Evolutionary conservation across 2,329 filamentous ascomycete species (phyloP).

Genomic region (Hirsutella minnesotensis): DNA sequence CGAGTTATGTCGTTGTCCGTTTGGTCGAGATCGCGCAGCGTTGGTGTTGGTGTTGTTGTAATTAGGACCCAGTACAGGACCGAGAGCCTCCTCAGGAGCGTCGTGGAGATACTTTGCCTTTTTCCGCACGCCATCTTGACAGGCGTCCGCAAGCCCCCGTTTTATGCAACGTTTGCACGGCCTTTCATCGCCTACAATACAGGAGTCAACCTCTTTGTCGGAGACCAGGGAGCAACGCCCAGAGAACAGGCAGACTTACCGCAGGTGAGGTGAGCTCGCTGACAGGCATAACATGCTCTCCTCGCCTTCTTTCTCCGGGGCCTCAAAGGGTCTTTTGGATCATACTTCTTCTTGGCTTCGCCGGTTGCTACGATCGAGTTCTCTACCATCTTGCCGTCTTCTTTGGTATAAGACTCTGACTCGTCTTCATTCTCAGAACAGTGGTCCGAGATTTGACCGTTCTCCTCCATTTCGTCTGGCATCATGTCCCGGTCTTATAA

Average conservation of each 20-base stretch:
- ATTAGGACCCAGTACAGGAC: conserved; percentile 68
- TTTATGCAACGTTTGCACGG: conserved; percentile 93
- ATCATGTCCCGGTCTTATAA: conserved; percentile 42
- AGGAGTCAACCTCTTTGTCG: conserved; percentile 15
- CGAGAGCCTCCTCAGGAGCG: conserved; percentile 76
- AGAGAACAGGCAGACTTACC: conserved; percentile 55
- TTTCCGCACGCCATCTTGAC: conserved; percentile 93
- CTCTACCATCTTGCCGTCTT: conserved; percentile 42
- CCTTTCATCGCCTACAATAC: conserved; percentile 69
- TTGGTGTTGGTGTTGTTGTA: conserved; percentile 55
- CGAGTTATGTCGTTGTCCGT: conserved; percentile 35
- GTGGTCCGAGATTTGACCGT: conserved; percentile 44
- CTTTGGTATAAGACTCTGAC: conserved; percentile 31
- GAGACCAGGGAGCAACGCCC: not conserved
- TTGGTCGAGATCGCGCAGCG: conserved; percentile 31
- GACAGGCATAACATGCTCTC: conserved; percentile 91
- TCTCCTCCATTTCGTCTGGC: conserved; percentile 41
- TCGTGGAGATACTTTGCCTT: conserved; percentile 99
- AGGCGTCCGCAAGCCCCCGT: conserved; percentile 78
- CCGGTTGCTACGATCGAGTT: conserved; percentile 33
- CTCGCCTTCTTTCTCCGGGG: conserved; percentile 92
- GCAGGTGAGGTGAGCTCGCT: conserved; percentile 93
- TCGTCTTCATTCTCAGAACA: conserved; percentile 50
- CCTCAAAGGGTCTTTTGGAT: conserved; percentile 81
- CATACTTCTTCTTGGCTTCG: conserved; percentile 54